A percentile compares a stretch with the other conserved stretches of the same genome.
phyloP scores from a whole-genome alignment of 2,329 filamentous ascomycete species.

The Colletotrichum sansevieriae region DNA sequence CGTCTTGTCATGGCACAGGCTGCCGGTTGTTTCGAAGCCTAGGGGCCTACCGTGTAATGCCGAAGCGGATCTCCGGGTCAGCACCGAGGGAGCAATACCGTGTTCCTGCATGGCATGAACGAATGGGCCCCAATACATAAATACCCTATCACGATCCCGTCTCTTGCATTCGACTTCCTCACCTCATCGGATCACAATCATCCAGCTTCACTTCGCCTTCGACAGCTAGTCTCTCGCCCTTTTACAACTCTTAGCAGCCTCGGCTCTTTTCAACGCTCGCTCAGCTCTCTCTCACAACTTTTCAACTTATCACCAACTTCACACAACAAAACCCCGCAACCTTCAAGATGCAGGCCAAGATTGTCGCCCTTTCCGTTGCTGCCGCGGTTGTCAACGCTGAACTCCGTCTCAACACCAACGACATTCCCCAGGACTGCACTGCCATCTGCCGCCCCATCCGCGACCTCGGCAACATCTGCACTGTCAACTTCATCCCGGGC shows the following conservation, averaged over 20 bases:
- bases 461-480: conserved; percentile 52
- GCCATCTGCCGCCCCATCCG: conserved; percentile 54
- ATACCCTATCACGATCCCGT: conserved; percentile 41
- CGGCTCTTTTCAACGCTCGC: conserved; percentile 32
- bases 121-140: conserved; percentile 31
- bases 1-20: conserved; percentile 33
- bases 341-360: conserved; percentile 47
- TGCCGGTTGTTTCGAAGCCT: conserved; percentile 32
- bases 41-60: conserved; percentile 4
- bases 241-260: conserved; percentile 33
- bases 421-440: conserved; percentile 52
- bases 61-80: conserved; percentile 39
- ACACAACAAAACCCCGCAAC: conserved; percentile 6
- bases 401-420: conserved; percentile 50
- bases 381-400: conserved; percentile 50
- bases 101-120: conserved; percentile 25
- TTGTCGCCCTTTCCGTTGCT: conserved; percentile 47
- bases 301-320: background rate
- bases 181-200: conserved; percentile 36
- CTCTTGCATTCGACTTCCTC: background rate
- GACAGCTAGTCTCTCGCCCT: conserved; percentile 41
- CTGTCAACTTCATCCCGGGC: conserved; percentile 47
- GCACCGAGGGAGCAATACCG: conserved; percentile 1
- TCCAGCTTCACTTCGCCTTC: conserved; percentile 40
- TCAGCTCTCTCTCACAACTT: conserved; percentile 18